Percentiles rank a stretch among this genome's conserved stretches.
Conservation (phyloP, 2,329 filamentous ascomycete genomes). For the Orbilia javanica region DNA sequence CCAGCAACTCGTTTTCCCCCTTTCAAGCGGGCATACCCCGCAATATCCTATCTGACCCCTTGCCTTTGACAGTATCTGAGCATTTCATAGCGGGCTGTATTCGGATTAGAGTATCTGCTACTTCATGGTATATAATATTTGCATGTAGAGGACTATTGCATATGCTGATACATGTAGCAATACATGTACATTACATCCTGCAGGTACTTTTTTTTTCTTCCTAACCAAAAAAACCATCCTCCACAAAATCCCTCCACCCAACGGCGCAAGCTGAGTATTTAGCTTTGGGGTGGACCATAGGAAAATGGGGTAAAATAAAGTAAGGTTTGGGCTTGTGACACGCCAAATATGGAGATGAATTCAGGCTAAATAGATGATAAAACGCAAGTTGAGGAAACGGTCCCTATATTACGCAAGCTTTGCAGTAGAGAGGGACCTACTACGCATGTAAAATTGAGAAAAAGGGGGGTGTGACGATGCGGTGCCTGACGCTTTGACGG, state of each 20-base stretch:
- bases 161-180: conserved; percentile 35
- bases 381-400: conserved; percentile 41
- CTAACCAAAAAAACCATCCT: background rate
- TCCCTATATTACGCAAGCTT: conserved; percentile 51
- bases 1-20: background rate
- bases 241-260: conserved; percentile 1
- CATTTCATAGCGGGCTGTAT: conserved; percentile 28
- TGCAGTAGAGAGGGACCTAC: conserved; percentile 22
- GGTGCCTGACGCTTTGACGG: conserved; percentile 56
- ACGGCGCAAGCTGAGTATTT: background rate
- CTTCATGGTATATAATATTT: conserved; percentile 21
- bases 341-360: background rate
- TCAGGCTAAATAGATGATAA: conserved; percentile 54
- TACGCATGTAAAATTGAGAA: conserved; percentile 7
- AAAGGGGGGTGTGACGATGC: conserved; percentile 22
- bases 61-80: conserved; percentile 27
- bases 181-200: conserved; percentile 39
- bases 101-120: conserved; percentile 10
- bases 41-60: conserved; percentile 47
- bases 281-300: conserved; percentile 2
- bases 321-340: conserved; percentile 22
- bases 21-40: conserved; percentile 31
- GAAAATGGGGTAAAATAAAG: conserved; percentile 7
- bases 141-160: conserved; percentile 38
- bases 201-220: conserved; percentile 34